Percentiles rank a stretch among this genome's conserved stretches.
Conservation (phyloP, 306 rosid species). For the Rosa persica region DNA sequence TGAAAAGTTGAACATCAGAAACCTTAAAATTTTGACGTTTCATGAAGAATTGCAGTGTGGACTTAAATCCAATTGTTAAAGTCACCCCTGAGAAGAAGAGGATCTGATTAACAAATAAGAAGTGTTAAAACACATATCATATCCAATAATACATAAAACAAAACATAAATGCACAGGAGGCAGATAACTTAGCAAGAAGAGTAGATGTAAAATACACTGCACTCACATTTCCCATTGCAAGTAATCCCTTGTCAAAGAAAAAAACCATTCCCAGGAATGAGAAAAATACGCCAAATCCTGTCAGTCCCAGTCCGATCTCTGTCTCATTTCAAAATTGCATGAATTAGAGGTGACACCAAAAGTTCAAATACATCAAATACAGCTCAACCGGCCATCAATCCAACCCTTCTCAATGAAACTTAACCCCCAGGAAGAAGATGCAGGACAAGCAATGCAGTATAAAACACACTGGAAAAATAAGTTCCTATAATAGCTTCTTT, state of each 20-base stretch:
- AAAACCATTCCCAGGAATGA: constrained; percentile 80
- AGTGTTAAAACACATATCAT: constrained; percentile 31
- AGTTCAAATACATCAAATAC: background rate
- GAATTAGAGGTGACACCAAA: constrained; percentile 20
- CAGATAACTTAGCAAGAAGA: constrained; percentile 15
- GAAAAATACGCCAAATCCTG: constrained; percentile 97
- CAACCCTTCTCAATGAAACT: background rate
- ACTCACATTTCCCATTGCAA: constrained; percentile 98
- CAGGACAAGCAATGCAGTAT: background rate
- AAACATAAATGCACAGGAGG: background rate
- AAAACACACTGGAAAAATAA: background rate
- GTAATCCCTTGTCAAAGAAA: constrained; percentile 96
- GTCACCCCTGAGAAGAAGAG: constrained; percentile 95
- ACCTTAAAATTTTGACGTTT: constrained; percentile 91
- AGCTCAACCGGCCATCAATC: background rate
- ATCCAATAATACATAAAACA: background rate
- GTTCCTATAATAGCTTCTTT: background rate
- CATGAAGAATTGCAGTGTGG: constrained; percentile 93
- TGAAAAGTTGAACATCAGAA: constrained; percentile 18
- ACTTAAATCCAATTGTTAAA: constrained; percentile 87
- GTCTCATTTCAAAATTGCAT: constrained; percentile 37
- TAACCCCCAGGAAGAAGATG: background rate
- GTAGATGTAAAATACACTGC: constrained; percentile 24
- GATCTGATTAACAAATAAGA: constrained; percentile 59
- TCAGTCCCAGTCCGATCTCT: constrained; percentile 96